phyloP scores from a whole-genome alignment of 495 filamentous ascomycete genomes.

The Penicillium bovifimosum region DNA sequence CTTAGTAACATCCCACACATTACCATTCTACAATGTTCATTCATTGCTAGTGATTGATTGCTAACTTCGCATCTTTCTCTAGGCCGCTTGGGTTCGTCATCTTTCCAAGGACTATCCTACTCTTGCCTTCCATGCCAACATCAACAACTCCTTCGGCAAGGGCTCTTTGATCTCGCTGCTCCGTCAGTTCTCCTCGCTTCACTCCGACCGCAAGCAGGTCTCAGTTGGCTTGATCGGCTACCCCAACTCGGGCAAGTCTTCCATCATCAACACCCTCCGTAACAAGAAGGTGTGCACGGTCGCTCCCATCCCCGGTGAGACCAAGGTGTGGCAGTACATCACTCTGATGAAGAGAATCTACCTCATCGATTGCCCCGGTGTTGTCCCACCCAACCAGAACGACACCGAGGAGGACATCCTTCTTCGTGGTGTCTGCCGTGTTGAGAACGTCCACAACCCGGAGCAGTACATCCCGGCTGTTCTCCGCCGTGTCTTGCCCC shows the following conservation, averaged over 20 bases:
- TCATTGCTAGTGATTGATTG: slow-evolving; percentile 21
- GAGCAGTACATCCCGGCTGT: slow-evolving; percentile 91
- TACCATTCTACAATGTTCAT: slow-evolving; percentile 11
- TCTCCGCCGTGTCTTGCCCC: slow-evolving; percentile 69
- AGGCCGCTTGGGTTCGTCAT: slow-evolving; percentile 81
- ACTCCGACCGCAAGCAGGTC: slow-evolving; percentile 87
- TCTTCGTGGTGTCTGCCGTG: slow-evolving; percentile 84
- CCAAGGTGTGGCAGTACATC: slow-evolving; percentile 97
- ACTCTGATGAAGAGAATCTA: slow-evolving; percentile 97
- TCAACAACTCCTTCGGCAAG: slow-evolving; percentile 90
- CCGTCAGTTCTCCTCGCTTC: slow-evolving; percentile 88
- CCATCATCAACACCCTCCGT: slow-evolving; percentile 86
- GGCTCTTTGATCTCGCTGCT: slow-evolving; percentile 72
- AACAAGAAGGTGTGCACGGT: slow-evolving; percentile 91
- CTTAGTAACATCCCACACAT: slow-evolving; percentile 99
- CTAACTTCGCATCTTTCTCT: slow-evolving; percentile 37
- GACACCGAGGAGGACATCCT: slow-evolving; percentile 85
- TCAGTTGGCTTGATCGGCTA: slow-evolving; percentile 86
- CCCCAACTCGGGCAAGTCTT: slow-evolving; percentile 85
- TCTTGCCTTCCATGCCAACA: slow-evolving; percentile 84
- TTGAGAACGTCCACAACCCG: slow-evolving; percentile 92
- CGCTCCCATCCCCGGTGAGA: slow-evolving; percentile 89
- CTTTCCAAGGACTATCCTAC: slow-evolving; percentile 86
- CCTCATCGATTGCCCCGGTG: slow-evolving; percentile 93
- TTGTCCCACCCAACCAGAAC: slow-evolving; percentile 78